phyloP scores from a whole-genome alignment of 306 rosid species.

The Gynostemma pentaphyllum region DNA sequence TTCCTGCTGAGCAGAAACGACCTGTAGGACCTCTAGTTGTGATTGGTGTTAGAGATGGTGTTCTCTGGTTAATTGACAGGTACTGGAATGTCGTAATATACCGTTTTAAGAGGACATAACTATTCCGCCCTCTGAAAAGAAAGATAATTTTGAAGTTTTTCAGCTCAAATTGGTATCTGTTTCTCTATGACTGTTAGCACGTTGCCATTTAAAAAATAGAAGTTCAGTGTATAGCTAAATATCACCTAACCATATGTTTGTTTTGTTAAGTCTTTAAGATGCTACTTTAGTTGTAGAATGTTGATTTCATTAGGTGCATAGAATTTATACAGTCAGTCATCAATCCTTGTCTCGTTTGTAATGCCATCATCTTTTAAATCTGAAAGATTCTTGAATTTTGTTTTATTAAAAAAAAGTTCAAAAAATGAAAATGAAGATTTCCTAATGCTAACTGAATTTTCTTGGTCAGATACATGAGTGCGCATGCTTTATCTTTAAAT shows the following conservation, averaged over 20 bases:
- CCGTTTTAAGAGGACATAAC: neutral
- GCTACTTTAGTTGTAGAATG: neutral
- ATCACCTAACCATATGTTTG: neutral
- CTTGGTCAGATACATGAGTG: slow-evolving; percentile 77
- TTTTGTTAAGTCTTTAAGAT: neutral
- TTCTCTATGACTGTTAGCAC: neutral
- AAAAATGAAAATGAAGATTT: neutral
- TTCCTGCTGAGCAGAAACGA: slow-evolving; percentile 92
- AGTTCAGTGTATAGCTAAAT: neutral
- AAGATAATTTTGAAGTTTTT: neutral
- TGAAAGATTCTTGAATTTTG: neutral
- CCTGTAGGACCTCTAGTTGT: slow-evolving; percentile 89
- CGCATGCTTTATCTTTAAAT: slow-evolving; percentile 88
- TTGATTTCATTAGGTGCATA: neutral
- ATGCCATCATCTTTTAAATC: neutral
- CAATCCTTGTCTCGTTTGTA: neutral
- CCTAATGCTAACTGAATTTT: slow-evolving; percentile 12
- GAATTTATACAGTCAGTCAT: neutral
- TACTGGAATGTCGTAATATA: slow-evolving; percentile 16
- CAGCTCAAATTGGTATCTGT: neutral
- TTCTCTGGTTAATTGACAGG: slow-evolving; percentile 99
- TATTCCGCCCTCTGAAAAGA: neutral
- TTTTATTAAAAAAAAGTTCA: neutral
- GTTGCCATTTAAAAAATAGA: neutral
- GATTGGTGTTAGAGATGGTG: slow-evolving; percentile 96